phyloP scores from a whole-genome alignment of 257 asterid species.

The Penstemon newberryi region DNA sequence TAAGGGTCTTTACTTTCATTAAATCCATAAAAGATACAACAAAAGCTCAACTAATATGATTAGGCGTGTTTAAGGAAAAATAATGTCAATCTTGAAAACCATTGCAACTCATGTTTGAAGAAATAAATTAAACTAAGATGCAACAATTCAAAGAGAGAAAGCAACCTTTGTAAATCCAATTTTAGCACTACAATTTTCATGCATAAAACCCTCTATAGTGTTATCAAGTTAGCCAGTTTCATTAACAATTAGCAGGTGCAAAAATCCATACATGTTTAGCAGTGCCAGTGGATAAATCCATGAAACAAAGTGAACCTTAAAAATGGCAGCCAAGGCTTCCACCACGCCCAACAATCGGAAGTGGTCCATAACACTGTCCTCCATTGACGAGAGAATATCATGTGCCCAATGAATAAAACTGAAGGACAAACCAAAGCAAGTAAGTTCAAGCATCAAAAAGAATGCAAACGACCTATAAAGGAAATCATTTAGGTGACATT shows the following conservation, averaged over 20 bases:
- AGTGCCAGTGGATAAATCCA: not conserved
- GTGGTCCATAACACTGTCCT: constrained; percentile 62
- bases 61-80: too few relatives aligned
- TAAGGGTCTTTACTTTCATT: not conserved
- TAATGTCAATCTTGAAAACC: too few relatives aligned
- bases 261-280: constrained; percentile 15
- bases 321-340: constrained; percentile 84
- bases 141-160: not conserved
- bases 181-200: not conserved
- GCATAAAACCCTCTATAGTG: not conserved
- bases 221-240: not conserved
- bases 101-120: too few relatives aligned
- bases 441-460: constrained; percentile 26
- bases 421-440: constrained; percentile 38
- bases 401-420: constrained; percentile 88
- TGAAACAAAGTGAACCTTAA: constrained; percentile 58
- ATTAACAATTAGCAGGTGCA: constrained; percentile 3
- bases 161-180: not conserved
- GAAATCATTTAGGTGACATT: not conserved
- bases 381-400: constrained; percentile 53
- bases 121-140: not conserved
- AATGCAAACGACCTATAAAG: constrained; percentile 3
- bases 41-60: too few relatives aligned
- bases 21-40: not conserved
- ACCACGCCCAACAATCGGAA: constrained; percentile 75